Base-by-base conservation (phyloP, 305 asterid species). In the Rubia peregrina region DNA sequence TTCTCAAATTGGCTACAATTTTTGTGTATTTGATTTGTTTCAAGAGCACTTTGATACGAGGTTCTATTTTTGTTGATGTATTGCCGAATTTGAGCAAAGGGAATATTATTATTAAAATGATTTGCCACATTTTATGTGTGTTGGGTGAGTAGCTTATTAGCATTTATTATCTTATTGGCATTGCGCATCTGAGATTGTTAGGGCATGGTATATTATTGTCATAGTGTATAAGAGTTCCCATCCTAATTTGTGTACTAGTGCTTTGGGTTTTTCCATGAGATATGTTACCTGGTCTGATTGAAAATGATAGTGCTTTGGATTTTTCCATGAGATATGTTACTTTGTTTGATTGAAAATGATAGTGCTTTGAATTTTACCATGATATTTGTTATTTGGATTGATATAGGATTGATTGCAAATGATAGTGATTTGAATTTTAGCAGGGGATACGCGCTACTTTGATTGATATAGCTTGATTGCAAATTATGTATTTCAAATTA, bases 1-100 rank as follows among this genome's bases (percentile, higher is more conserved):
- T 91, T 69, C 76, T 85, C 67, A 94, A 94, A 82, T 90, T 94
- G 78, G 93, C 99, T 65, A 96, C 88, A 85, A 91, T 89, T 73
- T 61, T 94, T 40, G 95, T 91, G 33, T 82, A 84, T 13, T 80
- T 94, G 71, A 84, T 94, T 70, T 87, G 84, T 75, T 86, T 84
- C 13, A 97, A 94, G 83, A 89, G 89, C 61, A 96, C 99, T 0
- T 71, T 67, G 46, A 73, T 79, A 75, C 90, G 99, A 97, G 83
- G 91, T 8, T 91, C 97, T 0, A 82, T 91, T 13, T 89, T 94
- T 79, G 81, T 89, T 72, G 96, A 91, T 80, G 84, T 88, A 76
- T 77, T 91, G 81, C 81, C 86, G 0, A 83, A 84, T 78, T 77
- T 91, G 40, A 81, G 85, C 74, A 91, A 84, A 79, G 96, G 97